Evolutionary conservation across 371 early-diverging fungal species (phyloP).

Genomic region (Mucor sp.): DNA sequence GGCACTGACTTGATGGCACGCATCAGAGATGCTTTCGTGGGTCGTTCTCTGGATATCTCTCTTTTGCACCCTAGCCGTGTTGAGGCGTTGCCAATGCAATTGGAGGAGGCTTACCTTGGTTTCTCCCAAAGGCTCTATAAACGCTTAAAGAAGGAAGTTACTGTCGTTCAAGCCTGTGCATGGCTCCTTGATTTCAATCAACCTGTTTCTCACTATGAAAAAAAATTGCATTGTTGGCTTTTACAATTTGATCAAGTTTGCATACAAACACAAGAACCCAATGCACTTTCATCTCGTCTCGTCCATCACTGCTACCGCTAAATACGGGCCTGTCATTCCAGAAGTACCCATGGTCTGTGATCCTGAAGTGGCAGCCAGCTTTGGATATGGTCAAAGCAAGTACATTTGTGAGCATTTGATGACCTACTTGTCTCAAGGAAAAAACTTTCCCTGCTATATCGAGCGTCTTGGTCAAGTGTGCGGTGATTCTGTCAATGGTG

Average conservation of each 20-base stretch:
- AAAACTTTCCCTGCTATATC: conserved; percentile 39
- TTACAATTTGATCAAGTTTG: conserved; percentile 37
- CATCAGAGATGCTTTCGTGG: conserved; percentile 21
- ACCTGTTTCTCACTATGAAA: conserved; percentile 34
- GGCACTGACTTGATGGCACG: conserved; percentile 13
- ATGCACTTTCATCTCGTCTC: conserved; percentile 43
- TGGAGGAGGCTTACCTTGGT: conserved; percentile 23
- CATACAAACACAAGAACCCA: conserved; percentile 26
- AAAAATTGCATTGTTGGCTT: conserved; percentile 29
- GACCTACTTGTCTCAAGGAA: conserved; percentile 36
- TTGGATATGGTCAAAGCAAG: conserved; percentile 49
- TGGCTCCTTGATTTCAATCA: conserved; percentile 41
- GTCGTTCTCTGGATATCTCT: conserved; percentile 22
- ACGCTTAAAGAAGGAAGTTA: conserved; percentile 26
- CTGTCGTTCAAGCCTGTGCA: conserved; percentile 32
- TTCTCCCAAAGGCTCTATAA: conserved; percentile 19
- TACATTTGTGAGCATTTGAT: conserved; percentile 41
- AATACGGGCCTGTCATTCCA: conserved; percentile 8
- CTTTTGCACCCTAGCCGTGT: conserved; percentile 12
- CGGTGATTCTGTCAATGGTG: conserved; percentile 31
- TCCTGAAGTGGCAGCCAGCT: conserved; percentile 32
- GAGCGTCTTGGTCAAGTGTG: conserved; percentile 49
- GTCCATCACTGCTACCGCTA: conserved; percentile 31
- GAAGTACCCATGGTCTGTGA: conserved; percentile 32
- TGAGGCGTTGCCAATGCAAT: conserved; percentile 13